A percentile compares a stretch with the other conserved stretches of the same genome.
Evolutionary conservation across 352 stramenopile genomes (phyloP).

Genomic region (Stephanocyclus meneghinianus): DNA sequence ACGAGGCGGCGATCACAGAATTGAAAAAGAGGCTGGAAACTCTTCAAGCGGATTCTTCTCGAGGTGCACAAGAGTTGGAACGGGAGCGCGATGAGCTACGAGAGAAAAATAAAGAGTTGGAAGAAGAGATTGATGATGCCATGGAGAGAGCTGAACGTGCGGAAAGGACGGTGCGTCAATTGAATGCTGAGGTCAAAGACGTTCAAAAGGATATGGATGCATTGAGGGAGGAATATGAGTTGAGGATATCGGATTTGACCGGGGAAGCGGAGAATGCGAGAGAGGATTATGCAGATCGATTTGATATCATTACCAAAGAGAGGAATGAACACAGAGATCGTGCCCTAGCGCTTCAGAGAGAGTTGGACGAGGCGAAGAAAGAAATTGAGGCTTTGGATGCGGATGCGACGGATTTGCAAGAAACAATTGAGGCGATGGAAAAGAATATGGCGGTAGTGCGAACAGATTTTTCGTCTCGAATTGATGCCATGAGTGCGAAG

Average conservation of each 20-base stretch:
- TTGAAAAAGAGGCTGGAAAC: conserved; percentile 38
- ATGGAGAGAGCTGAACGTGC: conserved; percentile 31
- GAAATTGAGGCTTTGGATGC: conserved; percentile 40
- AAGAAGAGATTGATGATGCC: conserved; percentile 18
- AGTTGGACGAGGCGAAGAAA: conserved; percentile 45
- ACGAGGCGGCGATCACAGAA: conserved; percentile 51
- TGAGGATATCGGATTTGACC: conserved; percentile 32
- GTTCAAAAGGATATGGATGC: conserved; percentile 41
- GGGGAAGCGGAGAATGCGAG: conserved; percentile 29
- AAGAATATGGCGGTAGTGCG: conserved; percentile 56
- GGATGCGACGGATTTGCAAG: conserved; percentile 45
- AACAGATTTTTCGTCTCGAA: conserved; percentile 37
- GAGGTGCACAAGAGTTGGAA: conserved; percentile 26
- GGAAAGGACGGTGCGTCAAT: conserved; percentile 21
- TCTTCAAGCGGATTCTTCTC: conserved; percentile 15
- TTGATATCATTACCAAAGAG: conserved; percentile 30
- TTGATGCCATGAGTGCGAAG: conserved; percentile 36
- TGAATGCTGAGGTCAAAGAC: conserved; percentile 42
- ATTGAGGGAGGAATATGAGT: conserved; percentile 50
- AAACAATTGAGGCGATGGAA: conserved; percentile 54
- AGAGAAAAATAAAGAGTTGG: conserved; percentile 24
- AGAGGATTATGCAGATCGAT: conserved; percentile 38
- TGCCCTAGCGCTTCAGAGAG: conserved; percentile 19
- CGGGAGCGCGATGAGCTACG: conserved; percentile 34
- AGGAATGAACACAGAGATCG: conserved; percentile 30